Conservation (phyloP, 2,329 filamentous ascomycete species). For the Verticillium tricorpus region DNA sequence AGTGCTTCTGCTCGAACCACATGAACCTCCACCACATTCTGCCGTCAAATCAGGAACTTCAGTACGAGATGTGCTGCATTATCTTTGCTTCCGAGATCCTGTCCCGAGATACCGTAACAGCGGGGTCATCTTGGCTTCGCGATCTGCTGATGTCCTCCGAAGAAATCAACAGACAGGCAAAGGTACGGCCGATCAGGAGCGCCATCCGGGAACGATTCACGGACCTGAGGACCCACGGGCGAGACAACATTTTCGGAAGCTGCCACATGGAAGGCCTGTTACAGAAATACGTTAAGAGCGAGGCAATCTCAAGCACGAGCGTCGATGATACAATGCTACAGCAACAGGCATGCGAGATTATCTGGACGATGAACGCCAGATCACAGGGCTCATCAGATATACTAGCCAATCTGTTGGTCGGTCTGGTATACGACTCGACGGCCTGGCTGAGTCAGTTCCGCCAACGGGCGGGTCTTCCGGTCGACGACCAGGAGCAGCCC, state of each 20-base stretch:
- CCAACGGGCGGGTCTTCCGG: background rate
- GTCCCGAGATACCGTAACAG: conserved; percentile 32
- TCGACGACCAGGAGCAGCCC: background rate
- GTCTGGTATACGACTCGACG: conserved; percentile 43
- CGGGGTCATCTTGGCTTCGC: conserved; percentile 48
- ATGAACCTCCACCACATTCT: conserved; percentile 32
- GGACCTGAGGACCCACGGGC: conserved; percentile 51
- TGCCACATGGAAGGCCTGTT: conserved; percentile 52
- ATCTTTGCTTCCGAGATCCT: conserved; percentile 49
- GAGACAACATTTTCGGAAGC: conserved; percentile 51
- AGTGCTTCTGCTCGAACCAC: conserved; percentile 44
- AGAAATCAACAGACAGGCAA: conserved; percentile 35
- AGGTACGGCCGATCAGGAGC: conserved; percentile 41
- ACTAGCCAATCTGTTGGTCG: conserved; percentile 52
- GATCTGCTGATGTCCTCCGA: conserved; percentile 52
- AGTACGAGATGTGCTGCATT: conserved; percentile 53
- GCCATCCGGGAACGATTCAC: conserved; percentile 42
- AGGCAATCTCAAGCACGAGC: conserved; percentile 50
- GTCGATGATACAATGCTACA: conserved; percentile 58
- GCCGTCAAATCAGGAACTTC: conserved; percentile 48
- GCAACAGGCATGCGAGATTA: conserved; percentile 52
- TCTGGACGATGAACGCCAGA: conserved; percentile 49
- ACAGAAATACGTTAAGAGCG: conserved; percentile 47
- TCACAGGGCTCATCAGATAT: conserved; percentile 43
- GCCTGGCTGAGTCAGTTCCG: conserved; percentile 39